A percentile compares a stretch with the other conserved stretches of the same genome.
Conservation (phyloP, 805 yeast species). For the Pichia occidentalis region DNA sequence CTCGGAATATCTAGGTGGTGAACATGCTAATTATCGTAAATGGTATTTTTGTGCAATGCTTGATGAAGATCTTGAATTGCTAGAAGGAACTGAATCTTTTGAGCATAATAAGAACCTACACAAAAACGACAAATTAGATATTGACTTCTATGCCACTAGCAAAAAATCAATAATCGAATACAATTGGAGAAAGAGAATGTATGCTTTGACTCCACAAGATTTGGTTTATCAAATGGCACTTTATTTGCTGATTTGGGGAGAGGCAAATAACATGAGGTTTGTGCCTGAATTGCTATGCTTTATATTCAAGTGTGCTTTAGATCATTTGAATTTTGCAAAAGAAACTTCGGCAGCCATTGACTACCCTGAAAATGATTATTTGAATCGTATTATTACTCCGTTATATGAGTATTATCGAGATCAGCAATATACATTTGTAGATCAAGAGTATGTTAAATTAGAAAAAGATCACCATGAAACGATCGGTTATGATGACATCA, state of each 20-base stretch:
- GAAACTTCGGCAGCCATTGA: constrained; percentile 14
- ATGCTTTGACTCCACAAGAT: constrained; percentile 43
- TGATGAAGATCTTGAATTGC: constrained; percentile 58
- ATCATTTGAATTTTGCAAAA: constrained; percentile 37
- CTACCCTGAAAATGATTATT: constrained; percentile 25
- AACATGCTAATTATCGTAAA: constrained; percentile 74
- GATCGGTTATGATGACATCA: constrained; percentile 51
- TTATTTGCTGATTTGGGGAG: constrained; percentile 67
- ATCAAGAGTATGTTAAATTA: constrained; percentile 52
- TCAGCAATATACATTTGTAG: constrained; percentile 55
- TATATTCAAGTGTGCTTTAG: constrained; percentile 50
- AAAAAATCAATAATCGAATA: constrained; percentile 71
- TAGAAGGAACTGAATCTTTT: constrained; percentile 57
- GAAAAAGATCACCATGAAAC: constrained; percentile 63
- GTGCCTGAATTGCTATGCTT: constrained; percentile 47
- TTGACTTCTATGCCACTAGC: constrained; percentile 21
- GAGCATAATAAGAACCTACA: constrained; percentile 54
- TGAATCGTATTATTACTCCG: constrained; percentile 40
- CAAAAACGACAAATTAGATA: constrained; percentile 33
- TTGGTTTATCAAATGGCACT: constrained; percentile 61
- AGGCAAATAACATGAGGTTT: constrained; percentile 58
- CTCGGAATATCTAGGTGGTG: constrained; percentile 90
- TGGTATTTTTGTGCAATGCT: constrained; percentile 90
- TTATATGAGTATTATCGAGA: constrained; percentile 53
- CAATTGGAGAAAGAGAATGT: constrained; percentile 68